Evolutionary conservation across 2,329 filamentous ascomycete species (phyloP), one percentile per base, ranked within the genome.

Genomic region (Talaromyces sp.): DNA sequence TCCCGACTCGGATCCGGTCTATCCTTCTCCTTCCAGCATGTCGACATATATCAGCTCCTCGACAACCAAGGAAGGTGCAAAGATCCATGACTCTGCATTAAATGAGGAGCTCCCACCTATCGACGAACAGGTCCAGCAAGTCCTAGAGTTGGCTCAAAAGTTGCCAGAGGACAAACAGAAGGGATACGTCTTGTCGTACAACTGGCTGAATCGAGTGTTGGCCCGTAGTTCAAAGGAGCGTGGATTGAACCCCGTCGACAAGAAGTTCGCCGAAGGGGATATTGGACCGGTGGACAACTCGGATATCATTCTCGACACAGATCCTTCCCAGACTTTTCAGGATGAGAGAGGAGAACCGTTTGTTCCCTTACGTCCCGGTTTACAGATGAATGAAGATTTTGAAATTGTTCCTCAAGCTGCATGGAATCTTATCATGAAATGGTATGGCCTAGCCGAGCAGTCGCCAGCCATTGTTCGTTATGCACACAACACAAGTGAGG

Each of bases 221-320:
- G 82, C 88, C 22, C 80, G 89, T 57, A 83, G 83, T 51, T 79
- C 82, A 8, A 81, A 84, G n/a, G 72, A 78, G 15, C 80, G 82
- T 58, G 74, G 80, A 53, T 80, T 78, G 19, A 78, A 81, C 61
- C 80, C 83, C 53, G 77, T 75, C 39, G 77, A 81, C 60, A 88
- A 89, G 62, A 75, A 80, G n/a, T 81, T 81, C 9, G 69, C 79
- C 10, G 81, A 86, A 59, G 84, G 82, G 6, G 81, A 84, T 4
- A 81, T 94, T 57, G 91, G 91, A 1, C 89, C 89, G 0, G 83
- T 97, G 33, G 91, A 97, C 77, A 97, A 97, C 69, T 85, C 88
- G 0, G 88, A 92, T 68, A 86, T 97, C 60, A 84, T 92, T 53
- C 78, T 86, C 60, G 81, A 86, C 62, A 78, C 70, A 28, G 77